These are phyloP conservation scores for Davidsoniella eucalypti DNA, from an alignment of 2,329 filamentous ascomycete genomes.

Conservation along the genomic window DNA sequence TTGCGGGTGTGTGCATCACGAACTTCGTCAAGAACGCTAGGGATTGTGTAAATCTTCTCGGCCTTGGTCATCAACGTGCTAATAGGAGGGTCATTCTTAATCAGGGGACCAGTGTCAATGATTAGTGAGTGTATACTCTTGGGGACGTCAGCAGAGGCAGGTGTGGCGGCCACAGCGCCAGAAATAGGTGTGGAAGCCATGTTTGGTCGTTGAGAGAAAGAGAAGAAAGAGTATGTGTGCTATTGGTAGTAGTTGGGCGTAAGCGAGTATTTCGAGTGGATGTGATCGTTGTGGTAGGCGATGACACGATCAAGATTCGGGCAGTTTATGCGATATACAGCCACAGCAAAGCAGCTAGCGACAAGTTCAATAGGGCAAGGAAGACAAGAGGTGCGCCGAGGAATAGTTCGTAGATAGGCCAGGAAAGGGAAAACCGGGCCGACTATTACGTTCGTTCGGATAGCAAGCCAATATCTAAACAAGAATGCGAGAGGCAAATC, in stretches of 20 bases:
- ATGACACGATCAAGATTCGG: too few species aligned
- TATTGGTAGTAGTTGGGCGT: too few species aligned
- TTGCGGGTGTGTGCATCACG: constrained; percentile 65
- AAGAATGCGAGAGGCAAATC: too few species aligned
- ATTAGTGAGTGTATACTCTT: constrained; percentile 73
- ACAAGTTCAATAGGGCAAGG: too few species aligned
- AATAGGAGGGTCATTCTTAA: constrained; percentile 78
- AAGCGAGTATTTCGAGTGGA: background rate
- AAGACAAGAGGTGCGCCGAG: too few species aligned
- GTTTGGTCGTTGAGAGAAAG: background rate
- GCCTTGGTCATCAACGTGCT: constrained; percentile 67
- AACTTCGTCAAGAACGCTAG: constrained; percentile 76
- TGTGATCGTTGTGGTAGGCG: background rate
- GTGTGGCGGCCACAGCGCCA: constrained; percentile 2
- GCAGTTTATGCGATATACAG: too few species aligned
- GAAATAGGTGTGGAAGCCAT: constrained; percentile 8
- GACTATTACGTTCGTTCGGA: too few species aligned
- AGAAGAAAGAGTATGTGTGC: too few species aligned
- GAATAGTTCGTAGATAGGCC: too few species aligned
- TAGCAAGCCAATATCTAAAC: too few species aligned
- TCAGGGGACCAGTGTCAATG: constrained; percentile 80
- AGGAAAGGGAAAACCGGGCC: too few species aligned
- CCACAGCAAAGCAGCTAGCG: too few species aligned
- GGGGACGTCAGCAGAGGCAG: constrained; percentile 11
- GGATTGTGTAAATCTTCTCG: constrained; percentile 65